phyloP scores from a whole-genome alignment of 192 early-diverging fungal genomes.

The Phlyctochytrium arcticum region DNA sequence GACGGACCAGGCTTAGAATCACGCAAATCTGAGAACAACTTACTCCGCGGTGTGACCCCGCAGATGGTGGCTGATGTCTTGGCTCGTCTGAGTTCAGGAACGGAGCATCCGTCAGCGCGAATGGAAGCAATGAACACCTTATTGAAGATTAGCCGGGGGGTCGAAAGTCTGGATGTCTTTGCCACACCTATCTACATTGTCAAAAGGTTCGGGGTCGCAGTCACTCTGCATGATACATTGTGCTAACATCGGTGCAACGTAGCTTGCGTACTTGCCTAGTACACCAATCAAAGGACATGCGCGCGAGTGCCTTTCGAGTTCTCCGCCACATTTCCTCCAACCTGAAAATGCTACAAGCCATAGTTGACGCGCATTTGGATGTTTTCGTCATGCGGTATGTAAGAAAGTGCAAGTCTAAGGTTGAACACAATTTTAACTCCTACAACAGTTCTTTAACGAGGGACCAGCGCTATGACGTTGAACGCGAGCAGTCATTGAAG shows the following conservation, averaged over 20 bases:
- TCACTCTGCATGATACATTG: neutral
- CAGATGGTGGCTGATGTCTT: neutral
- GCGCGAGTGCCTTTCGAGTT: slow-evolving; percentile 59
- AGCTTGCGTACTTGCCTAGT: slow-evolving; percentile 39
- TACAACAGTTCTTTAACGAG: slow-evolving; percentile 37
- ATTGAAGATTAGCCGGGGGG: neutral
- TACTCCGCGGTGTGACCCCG: neutral
- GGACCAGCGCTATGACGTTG: slow-evolving; percentile 64
- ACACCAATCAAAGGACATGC: slow-evolving; percentile 52
- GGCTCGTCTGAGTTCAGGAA: neutral
- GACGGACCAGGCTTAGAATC: too few relatives aligned
- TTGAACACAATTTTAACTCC: neutral
- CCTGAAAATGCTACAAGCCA: slow-evolving; percentile 34
- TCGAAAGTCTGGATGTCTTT: neutral
- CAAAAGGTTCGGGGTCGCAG: neutral
- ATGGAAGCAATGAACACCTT: slow-evolving; percentile 11
- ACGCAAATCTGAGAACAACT: neutral
- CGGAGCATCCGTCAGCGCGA: neutral
- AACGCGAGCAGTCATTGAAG: slow-evolving; percentile 75
- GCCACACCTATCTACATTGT: neutral
- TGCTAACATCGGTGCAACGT: neutral
- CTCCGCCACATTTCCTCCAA: slow-evolving; percentile 53
- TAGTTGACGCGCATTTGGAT: slow-evolving; percentile 58
- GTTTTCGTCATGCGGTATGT: slow-evolving; percentile 69
- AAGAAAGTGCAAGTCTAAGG: neutral